Conservation (phyloP, 768 basidiomycete genomes). For the Xerocomus potaroensis region DNA sequence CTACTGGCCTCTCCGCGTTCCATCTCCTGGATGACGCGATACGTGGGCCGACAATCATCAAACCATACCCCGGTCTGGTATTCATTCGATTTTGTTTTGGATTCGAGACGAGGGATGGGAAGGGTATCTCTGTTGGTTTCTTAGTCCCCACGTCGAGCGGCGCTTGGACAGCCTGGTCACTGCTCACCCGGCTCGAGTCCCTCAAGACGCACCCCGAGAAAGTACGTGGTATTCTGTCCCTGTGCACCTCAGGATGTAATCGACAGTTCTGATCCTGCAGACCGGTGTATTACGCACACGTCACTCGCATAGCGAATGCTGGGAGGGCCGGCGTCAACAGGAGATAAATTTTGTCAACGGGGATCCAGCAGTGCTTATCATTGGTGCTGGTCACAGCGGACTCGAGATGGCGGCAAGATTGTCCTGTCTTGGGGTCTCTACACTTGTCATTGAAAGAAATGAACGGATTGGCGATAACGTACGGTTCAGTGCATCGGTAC, state of each 20-base stretch:
- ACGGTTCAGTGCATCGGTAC: neutral
- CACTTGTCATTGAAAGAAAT: conserved; percentile 53
- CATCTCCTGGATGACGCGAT: conserved; percentile 22
- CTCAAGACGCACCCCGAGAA: conserved; percentile 51
- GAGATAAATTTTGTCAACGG: conserved; percentile 41
- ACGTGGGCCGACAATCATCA: conserved; percentile 31
- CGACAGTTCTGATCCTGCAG: conserved; percentile 1
- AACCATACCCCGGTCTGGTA: conserved; percentile 46
- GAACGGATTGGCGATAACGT: conserved; percentile 47
- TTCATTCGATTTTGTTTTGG: conserved; percentile 57
- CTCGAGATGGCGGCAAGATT: conserved; percentile 59
- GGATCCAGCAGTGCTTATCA: conserved; percentile 55
- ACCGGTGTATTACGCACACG: conserved; percentile 38
- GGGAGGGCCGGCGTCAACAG: conserved; percentile 42
- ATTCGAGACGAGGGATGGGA: conserved; percentile 47
- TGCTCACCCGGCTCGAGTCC: conserved; percentile 57
- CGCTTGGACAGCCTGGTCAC: conserved; percentile 54
- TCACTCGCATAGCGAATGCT: conserved; percentile 42
- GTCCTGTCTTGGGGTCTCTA: conserved; percentile 48
- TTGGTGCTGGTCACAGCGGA: conserved; percentile 66
- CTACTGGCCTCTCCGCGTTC: conserved; percentile 15
- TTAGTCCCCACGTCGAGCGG: conserved; percentile 39
- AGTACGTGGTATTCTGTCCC: conserved; percentile 12
- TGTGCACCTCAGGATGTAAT: no score
- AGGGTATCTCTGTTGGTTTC: conserved; percentile 49